phyloP scores from a whole-genome alignment of 495 filamentous ascomycete genomes.

The Aspergillus conjunctus region DNA sequence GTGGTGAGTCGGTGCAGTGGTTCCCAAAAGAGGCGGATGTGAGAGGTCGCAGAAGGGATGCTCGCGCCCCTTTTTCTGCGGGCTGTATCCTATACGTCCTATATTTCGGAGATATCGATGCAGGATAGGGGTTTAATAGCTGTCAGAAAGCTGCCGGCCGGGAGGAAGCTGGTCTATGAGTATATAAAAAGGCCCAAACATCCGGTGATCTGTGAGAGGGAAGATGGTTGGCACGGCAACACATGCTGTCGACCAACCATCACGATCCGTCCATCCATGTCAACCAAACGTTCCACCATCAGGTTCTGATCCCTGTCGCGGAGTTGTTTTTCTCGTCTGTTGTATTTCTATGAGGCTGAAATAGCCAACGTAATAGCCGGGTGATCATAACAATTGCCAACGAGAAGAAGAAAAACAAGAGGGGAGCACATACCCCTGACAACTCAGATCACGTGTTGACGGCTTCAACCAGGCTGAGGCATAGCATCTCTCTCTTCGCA shows the following conservation, averaged over 20 bases:
- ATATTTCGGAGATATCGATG: background rate
- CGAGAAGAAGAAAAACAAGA: too few relatives aligned
- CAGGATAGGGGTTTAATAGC: background rate
- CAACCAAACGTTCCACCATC: background rate
- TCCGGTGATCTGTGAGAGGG: slow-evolving; percentile 1
- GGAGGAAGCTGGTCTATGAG: too few relatives aligned
- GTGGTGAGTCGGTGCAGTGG: background rate
- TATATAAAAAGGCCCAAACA: background rate
- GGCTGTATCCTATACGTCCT: background rate
- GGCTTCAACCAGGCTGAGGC: too few relatives aligned
- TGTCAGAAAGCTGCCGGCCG: background rate
- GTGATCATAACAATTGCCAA: too few relatives aligned
- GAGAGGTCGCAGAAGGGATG: slow-evolving; percentile 5
- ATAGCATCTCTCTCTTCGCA: too few relatives aligned
- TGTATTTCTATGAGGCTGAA: too few relatives aligned
- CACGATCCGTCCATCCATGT: background rate
- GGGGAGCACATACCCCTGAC: too few relatives aligned
- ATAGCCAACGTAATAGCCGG: too few relatives aligned
- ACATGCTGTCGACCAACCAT: background rate
- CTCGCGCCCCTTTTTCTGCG: background rate
- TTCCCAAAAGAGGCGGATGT: background rate
- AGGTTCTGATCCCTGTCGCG: too few relatives aligned
- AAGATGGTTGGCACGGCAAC: slow-evolving; percentile 26
- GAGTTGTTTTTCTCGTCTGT: background rate
- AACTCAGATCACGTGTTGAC: too few relatives aligned